Base-by-base conservation (phyloP, 805 yeast species). In the Tetrapisispora iriomotensis region DNA sequence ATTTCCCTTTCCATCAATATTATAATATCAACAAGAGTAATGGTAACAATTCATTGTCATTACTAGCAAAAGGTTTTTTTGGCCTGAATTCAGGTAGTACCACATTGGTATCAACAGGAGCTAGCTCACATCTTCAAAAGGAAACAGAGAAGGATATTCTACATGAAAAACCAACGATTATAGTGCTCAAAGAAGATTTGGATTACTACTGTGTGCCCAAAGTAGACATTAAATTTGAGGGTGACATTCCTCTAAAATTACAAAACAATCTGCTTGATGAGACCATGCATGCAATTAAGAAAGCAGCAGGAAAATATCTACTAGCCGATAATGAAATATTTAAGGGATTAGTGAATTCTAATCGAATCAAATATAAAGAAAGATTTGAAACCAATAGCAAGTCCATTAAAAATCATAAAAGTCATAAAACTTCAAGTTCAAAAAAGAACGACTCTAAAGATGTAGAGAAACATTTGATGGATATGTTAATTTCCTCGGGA, bases 381-480 rank as follows among this genome's bases (percentile, higher is more conserved):
- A 47, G 54, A 39, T 31, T 26, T 31, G 15, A 19, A 3, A n/a
- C 20, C 8, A 19, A 14, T n/a, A 19, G 33, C n/a, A n/a, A 20
- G 10, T 14, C 9, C 1, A 17, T 12, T 30, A 35, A 35, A 12
- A 22, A 21, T 12, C n/a, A 19, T 8, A 28, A 24, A 17, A 19
- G 17, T n/a, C 26, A 26, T 20, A 19, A 26, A 5, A 13, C 23
- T 3, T 24, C 29, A 6, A 23, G 26, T n/a, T 30, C 25, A 3
- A 92, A 48, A 65, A 65, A 65, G 20, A 21, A 33, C 6, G 36
- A 24, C 4, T 58, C 81, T 42, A 86, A 84, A 6, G 79, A 94
- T n/a, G 96, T 97, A 1, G 97, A 90, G 58, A 87, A 81, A 59
- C 96, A 88, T 60, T 68, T 90, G 33, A 71, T 84, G 61, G 95